Base-by-base conservation (phyloP, 345 rosid species). In the Murraya koenigii region DNA sequence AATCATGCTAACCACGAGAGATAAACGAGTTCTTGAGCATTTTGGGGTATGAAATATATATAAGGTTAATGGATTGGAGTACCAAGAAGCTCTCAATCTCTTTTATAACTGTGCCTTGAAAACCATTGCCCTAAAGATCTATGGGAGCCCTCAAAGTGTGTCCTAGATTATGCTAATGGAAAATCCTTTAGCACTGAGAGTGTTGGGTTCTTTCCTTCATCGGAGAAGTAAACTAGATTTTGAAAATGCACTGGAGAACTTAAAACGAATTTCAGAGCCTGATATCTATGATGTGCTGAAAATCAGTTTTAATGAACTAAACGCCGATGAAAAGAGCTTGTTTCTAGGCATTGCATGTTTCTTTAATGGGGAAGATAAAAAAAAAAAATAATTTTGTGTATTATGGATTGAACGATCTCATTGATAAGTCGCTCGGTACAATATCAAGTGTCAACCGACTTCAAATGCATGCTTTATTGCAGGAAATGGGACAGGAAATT, bases 311-410 rank as follows among this genome's bases (percentile, higher is more conserved):
- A 68, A 78, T 22, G 71, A 66, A 22, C 36, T 81, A 2, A 69
- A 75, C 1, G 15, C 1, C 0, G 2, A 22, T 28, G 72, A 82
- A 74, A 84, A 85, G 77, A 54, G 60, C 20, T 33, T 88, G 32
- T 88, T 88, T 77, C 83, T 84, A 22, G 89, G 86, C 60, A 83
- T 88, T 72, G 88, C 87, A 26, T 84, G 86, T 72, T 86, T 86
- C 81, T 88, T 82, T 63, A 82, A 78, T 41, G 80, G 85, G 10
- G 67, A 69, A 33, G 72, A 69, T 0, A 69, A 28, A 20, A 75
- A 79, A 83, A 83, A 15, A 79, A 1, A 36, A 36, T 36, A 1
- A 36, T 36, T 36, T 1, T 6, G 39, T 6, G 39, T 0, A 36
- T 0, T 36, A 6, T 36, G 1, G 39, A 7, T 8, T 36, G 39